phyloP scores from a whole-genome alignment of 768 basidiomycete genomes.

The Boletellus ananas region DNA sequence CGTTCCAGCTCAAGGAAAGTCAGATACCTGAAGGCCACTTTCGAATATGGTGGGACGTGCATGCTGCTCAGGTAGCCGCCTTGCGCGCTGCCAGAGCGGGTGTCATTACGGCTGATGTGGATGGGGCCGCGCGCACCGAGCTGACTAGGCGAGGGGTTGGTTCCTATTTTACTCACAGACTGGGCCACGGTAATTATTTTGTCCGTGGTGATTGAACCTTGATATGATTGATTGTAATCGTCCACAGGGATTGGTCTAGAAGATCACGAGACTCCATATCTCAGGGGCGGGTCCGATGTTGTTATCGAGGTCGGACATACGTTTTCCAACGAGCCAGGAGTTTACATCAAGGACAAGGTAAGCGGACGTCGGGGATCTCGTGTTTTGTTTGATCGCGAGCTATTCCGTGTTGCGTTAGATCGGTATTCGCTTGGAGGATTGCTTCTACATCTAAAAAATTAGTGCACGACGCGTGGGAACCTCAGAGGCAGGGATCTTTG shows the following conservation, averaged over 20 bases:
- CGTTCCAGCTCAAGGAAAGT: constrained; percentile 60
- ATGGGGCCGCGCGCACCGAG: constrained; percentile 55
- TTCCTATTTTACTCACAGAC: constrained; percentile 71
- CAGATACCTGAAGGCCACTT: constrained; percentile 50
- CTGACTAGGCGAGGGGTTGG: constrained; percentile 45
- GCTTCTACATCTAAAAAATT: constrained; percentile 78
- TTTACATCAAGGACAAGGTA: constrained; percentile 70
- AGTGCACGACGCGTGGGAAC: no score
- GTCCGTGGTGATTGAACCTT: constrained; percentile 9
- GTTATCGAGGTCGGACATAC: constrained; percentile 61
- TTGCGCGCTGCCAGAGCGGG: constrained; percentile 45
- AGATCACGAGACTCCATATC: constrained; percentile 77
- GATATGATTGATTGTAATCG: constrained; percentile 8
- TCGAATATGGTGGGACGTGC: constrained; percentile 63
- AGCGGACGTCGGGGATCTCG: constrained; percentile 8
- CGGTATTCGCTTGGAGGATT: constrained; percentile 82
- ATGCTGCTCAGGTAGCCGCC: constrained; percentile 58
- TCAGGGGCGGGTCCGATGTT: constrained; percentile 63
- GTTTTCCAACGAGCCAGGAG: constrained; percentile 80
- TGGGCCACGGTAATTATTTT: constrained; percentile 63
- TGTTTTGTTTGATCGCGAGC: constrained; percentile 1
- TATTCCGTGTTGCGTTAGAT: constrained; percentile 40
- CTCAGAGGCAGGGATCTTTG: no score
- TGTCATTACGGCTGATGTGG: constrained; percentile 50
- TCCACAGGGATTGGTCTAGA: constrained; percentile 77